These are phyloP conservation scores for Leccinum variabile DNA, from an alignment of 1,284 basidiomycete species.

Conservation along the genomic window DNA sequence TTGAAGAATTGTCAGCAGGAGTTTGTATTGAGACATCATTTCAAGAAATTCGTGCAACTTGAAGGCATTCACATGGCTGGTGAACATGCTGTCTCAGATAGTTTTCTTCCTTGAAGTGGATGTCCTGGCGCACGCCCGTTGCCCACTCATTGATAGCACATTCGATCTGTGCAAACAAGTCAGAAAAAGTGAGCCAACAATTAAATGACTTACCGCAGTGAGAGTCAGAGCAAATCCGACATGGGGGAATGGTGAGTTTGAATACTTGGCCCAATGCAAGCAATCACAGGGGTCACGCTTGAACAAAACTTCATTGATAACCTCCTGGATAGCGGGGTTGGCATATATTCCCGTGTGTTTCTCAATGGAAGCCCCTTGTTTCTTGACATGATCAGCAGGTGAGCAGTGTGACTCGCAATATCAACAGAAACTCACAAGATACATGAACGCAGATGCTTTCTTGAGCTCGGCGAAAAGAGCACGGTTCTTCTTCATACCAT, in stretches of 20 bases:
- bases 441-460: not conserved
- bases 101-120: not conserved
- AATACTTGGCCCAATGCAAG: not conserved
- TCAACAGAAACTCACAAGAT: not conserved
- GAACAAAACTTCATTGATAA: not conserved
- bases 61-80: not conserved
- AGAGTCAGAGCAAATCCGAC: not conserved
- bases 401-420: not conserved
- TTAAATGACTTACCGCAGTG: not conserved
- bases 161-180: not conserved
- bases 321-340: not conserved
- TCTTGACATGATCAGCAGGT: not conserved
- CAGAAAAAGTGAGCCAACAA: not conserved
- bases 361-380: not conserved
- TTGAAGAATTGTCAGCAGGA: not conserved
- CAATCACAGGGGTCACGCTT: not conserved
- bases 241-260: not conserved
- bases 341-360: not conserved
- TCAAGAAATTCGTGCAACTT: not conserved
- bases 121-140: not conserved
- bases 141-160: not conserved
- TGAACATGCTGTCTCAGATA: not conserved
- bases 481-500: not conserved
- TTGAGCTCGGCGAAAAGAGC: not conserved
- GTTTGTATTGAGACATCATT: not conserved